Conservation (phyloP, 1,139 yeast species). For the Scheffersomyces segobiensis region DNA sequence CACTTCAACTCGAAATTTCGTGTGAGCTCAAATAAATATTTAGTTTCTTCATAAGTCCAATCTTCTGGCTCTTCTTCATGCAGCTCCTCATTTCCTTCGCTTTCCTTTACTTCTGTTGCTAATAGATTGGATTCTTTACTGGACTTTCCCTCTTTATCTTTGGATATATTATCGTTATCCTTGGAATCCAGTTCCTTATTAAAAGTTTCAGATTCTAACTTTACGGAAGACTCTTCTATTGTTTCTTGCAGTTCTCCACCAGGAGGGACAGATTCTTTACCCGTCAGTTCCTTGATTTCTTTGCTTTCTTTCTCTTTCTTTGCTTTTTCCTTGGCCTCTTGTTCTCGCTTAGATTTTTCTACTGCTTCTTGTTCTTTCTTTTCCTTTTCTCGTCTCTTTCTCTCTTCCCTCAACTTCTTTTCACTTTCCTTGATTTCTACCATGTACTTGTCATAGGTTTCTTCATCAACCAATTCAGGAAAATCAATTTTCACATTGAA, state of each 20-base stretch:
- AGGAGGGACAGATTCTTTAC: not conserved
- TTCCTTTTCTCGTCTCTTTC: conserved; percentile 24
- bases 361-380: conserved; percentile 15
- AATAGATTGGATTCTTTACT: conserved; percentile 1
- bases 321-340: conserved; percentile 4
- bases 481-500: conserved; percentile 69
- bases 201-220: not conserved
- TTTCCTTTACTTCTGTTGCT: conserved; percentile 1
- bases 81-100: conserved; percentile 7
- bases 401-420: conserved; percentile 14
- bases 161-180: not conserved
- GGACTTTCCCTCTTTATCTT: conserved; percentile 2
- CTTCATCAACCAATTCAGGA: conserved; percentile 67
- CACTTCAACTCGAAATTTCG: conserved; percentile 78
- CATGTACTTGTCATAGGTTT: conserved; percentile 58
- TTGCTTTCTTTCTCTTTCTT: conserved; percentile 4
- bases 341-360: conserved; percentile 9
- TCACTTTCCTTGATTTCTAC: conserved; percentile 37
- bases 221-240: not conserved
- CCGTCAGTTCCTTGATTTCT: conserved; percentile 1
- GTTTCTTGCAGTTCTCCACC: not conserved
- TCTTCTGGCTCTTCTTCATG: conserved; percentile 12
- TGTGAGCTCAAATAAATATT: conserved; percentile 71
- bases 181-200: not conserved
- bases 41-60: conserved; percentile 83